A percentile compares a stretch with the other conserved stretches of the same genome.
Evolutionary conservation across 768 basidiomycete genomes (phyloP).

Genomic region (Leccinellum rugosiceps): DNA sequence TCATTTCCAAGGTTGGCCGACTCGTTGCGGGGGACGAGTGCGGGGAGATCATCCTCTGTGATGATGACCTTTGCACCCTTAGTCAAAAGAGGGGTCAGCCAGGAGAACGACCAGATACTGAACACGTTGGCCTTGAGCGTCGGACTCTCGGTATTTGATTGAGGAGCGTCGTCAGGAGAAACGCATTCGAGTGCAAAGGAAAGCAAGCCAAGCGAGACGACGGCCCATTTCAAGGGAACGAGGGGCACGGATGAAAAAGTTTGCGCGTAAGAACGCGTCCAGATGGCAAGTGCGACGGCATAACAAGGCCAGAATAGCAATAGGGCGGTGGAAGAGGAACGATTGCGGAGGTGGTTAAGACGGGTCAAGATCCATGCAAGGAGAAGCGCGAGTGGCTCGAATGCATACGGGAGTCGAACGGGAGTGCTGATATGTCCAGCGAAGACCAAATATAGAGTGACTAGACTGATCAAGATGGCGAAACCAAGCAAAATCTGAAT

Average conservation of each 20-base stretch:
- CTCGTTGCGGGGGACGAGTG: conserved; percentile 64
- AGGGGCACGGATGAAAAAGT: conserved; percentile 34
- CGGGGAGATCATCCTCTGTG: conserved; percentile 83
- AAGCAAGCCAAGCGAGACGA: conserved; percentile 45
- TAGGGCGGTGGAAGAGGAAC: conserved; percentile 65
- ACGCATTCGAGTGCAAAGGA: conserved; percentile 66
- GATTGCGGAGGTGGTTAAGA: conserved; percentile 67
- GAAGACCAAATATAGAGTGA: conserved; percentile 40
- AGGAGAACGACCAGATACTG: conserved; percentile 79
- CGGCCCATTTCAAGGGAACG: conserved; percentile 42
- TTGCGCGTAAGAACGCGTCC: conserved; percentile 56
- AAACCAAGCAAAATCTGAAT: conserved; percentile 46
- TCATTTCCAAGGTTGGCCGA: conserved; percentile 62
- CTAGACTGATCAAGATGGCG: conserved; percentile 45
- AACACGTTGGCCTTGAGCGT: conserved; percentile 75
- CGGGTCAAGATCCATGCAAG: conserved; percentile 51
- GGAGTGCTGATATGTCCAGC: conserved; percentile 34
- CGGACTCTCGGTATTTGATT: conserved; percentile 59
- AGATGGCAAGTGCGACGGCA: conserved; percentile 43
- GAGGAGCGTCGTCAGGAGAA: conserved; percentile 54
- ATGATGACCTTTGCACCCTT: conserved; percentile 65
- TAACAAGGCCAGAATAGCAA: conserved; percentile 85
- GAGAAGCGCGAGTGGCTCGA: conserved; percentile 56
- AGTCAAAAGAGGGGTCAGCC: conserved; percentile 80
- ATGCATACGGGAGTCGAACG: conserved; percentile 48